Base-by-base conservation (phyloP, 2,329 filamentous ascomycete genomes). In the Pseudogymnoascus sp. region DNA sequence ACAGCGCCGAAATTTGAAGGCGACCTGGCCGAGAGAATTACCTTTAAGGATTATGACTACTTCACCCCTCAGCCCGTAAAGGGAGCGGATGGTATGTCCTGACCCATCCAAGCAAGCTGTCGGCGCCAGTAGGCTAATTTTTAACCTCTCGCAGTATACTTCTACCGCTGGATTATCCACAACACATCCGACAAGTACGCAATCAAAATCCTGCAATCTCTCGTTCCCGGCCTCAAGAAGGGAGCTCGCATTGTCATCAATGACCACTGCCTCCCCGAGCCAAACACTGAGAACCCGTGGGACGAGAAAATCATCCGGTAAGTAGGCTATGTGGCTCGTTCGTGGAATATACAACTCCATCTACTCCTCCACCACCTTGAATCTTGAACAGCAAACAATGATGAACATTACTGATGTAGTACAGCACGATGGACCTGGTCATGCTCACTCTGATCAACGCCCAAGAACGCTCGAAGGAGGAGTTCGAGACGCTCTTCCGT, bases 161-260 rank as follows among this genome's bases (percentile, higher is more conserved):
- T 79, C 62, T 71, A 81, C 62, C 77, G 78, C n/a, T 73, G 73
- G 70, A 78, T 81, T 62, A 71, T 82, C 44, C 79, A 81, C 66
- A 78, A 81, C 68, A 80, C 78, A 76, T 74, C 78, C 0, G 77
- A 81, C 36, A 71, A 73, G 7, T 72, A 77, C 59, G 69, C 69
- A 4, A 67, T 73, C 21, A 67, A 69, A 31, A 80, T 85, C 40
- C 73, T 82, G 38, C 76, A 76, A 65, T 78, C 78, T 18, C 75
- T 86, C 7, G 73, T 84, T 1, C 82, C 83, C 1, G 79, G 83
- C 36, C 72, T 86, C 61, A 82, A 85, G 71, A 78, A 81, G 1
- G 79, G 84, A 16, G 78, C 82, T 10, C 74, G 78, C 59, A 18
- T 56, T 56, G 46, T 56, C n/a, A 78, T 79, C 62, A 79, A 79